A percentile compares a stretch with the other conserved stretches of the same genome.
Conservation (phyloP, 352 stramenopile genomes). For the Globisporangium spiculum region DNA sequence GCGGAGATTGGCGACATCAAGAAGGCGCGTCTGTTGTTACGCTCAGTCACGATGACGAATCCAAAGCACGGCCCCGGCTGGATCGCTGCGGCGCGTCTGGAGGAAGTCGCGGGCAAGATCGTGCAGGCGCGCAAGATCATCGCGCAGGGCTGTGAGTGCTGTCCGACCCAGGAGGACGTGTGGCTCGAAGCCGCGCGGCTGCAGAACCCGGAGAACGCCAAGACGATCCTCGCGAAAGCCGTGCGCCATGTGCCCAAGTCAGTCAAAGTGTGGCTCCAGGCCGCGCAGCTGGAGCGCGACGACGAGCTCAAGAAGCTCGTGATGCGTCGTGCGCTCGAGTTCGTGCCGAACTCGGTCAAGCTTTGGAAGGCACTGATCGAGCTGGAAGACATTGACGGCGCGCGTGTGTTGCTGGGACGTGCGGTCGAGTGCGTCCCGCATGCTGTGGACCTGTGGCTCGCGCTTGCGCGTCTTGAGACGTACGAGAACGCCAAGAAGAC, state of each 20-base stretch:
- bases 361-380: slow-evolving; percentile 99
- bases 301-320: slow-evolving; percentile 90
- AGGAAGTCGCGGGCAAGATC: slow-evolving; percentile 96
- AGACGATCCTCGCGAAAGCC: slow-evolving; percentile 90
- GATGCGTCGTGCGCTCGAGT: slow-evolving; percentile 91
- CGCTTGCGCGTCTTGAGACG: slow-evolving; percentile 95
- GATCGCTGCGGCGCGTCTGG: slow-evolving; percentile 97
- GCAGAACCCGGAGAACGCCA: slow-evolving; percentile 95
- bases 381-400: slow-evolving; percentile 96
- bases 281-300: slow-evolving; percentile 92
- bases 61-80: slow-evolving; percentile 97
- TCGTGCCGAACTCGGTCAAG: slow-evolving; percentile 95
- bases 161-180: slow-evolving; percentile 96
- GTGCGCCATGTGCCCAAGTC: slow-evolving; percentile 92
- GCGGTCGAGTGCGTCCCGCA: slow-evolving; percentile 99
- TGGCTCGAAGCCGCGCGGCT: slow-evolving; percentile 98
- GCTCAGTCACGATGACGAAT: slow-evolving; percentile 97
- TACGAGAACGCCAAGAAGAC: slow-evolving; percentile 98
- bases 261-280: slow-evolving; percentile 96
- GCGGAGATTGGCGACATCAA: slow-evolving; percentile 98
- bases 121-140: slow-evolving; percentile 97
- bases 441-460: slow-evolving; percentile 98
- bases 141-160: slow-evolving; percentile 95
- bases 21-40: slow-evolving; percentile 95
- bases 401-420: slow-evolving; percentile 92